Conservation (phyloP, 2,329 filamentous ascomycete genomes). For the Lasiodiplodia hormozganensis region DNA sequence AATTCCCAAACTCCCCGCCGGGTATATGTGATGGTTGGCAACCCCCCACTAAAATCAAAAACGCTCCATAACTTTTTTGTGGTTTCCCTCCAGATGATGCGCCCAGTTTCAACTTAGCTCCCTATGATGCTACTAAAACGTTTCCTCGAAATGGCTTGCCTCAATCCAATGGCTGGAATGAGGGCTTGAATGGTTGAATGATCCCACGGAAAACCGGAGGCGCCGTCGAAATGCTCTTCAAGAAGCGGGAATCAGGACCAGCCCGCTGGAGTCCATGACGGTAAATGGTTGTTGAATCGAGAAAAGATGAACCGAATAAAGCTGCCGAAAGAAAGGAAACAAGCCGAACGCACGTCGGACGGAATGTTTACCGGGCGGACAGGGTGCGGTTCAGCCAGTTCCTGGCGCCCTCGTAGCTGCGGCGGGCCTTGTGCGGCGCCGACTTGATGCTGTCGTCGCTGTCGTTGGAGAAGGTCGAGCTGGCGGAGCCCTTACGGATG, state of each 20-base stretch:
- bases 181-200: conserved; percentile 3
- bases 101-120: conserved; percentile 11
- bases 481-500: conserved; percentile 41
- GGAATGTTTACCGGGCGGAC: conserved; percentile 18
- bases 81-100: conserved; percentile 4
- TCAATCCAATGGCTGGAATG: not conserved
- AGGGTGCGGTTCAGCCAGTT: conserved; percentile 37
- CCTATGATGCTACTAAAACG: conserved; percentile 20
- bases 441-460: conserved; percentile 35
- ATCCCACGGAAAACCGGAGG: conserved; percentile 17
- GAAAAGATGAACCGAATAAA: not conserved
- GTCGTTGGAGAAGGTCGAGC: conserved; percentile 35
- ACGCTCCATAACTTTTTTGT: conserved; percentile 26
- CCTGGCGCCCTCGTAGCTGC: conserved; percentile 47
- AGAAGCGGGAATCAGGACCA: conserved; percentile 29
- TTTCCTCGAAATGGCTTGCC: conserved; percentile 10
- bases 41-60: conserved; percentile 11
- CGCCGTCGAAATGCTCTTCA: conserved; percentile 15
- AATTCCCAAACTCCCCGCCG: conserved; percentile 41
- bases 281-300: conserved; percentile 12
- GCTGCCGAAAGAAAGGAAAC: conserved; percentile 19
- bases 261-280: conserved; percentile 22
- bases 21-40: conserved; percentile 36
- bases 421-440: conserved; percentile 35
- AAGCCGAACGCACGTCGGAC: not conserved